Conservation (phyloP, 805 yeast genomes). For the Yarrowia yakushimensis region DNA sequence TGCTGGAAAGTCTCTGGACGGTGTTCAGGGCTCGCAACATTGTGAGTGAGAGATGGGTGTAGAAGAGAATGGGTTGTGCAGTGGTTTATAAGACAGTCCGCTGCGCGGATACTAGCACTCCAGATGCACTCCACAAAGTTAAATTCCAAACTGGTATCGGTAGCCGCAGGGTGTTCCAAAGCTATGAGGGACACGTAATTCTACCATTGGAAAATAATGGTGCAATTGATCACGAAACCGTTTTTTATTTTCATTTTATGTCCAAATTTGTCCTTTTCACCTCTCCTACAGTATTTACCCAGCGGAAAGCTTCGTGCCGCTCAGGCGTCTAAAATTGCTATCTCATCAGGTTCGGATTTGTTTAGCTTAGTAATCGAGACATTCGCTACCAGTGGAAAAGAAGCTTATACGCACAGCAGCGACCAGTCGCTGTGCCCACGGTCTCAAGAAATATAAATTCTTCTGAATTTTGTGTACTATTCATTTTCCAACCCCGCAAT, state of each 20-base stretch:
- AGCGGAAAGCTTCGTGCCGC: neutral
- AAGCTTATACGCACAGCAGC: too few relatives aligned
- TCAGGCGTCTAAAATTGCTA: constrained; percentile 16
- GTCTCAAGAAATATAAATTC: too few relatives aligned
- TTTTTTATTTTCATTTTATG: neutral
- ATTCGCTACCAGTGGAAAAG: too few relatives aligned
- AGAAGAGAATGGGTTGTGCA: neutral
- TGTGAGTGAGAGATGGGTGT: neutral
- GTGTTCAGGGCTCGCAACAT: constrained; percentile 11
- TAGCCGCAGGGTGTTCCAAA: neutral
- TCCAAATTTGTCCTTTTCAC: neutral
- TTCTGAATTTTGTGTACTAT: neutral
- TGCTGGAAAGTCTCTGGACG: neutral
- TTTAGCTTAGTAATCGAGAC: neutral
- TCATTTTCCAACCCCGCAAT: neutral
- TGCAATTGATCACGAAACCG: neutral
- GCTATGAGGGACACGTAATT: neutral
- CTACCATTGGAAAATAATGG: too few relatives aligned
- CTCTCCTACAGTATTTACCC: neutral
- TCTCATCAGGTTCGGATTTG: neutral
- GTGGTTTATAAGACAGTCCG: neutral
- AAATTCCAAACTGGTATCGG: neutral
- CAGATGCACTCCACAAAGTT: constrained; percentile 11
- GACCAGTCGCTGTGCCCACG: too few relatives aligned
- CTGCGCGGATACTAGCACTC: constrained; percentile 5